These are phyloP conservation scores for Sicyos baderoa DNA, from an alignment of 306 rosid genomes.

Conservation along the genomic window DNA sequence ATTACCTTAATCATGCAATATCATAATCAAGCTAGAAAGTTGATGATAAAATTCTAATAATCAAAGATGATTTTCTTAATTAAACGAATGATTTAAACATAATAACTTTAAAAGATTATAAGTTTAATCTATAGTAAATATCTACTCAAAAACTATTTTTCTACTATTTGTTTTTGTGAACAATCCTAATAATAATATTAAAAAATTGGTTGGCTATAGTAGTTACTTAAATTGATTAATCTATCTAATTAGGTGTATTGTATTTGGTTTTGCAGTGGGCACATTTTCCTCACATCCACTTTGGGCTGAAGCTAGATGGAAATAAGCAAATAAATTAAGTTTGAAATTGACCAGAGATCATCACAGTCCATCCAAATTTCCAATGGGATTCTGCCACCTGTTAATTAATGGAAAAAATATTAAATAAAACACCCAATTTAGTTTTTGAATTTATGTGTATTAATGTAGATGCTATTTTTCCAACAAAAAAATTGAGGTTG, in stretches of 20 bases:
- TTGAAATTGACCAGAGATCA: conserved; percentile 19
- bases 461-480: too few relatives aligned
- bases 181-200: neutral
- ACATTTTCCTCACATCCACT: conserved; percentile 95
- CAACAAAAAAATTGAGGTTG: too few relatives aligned
- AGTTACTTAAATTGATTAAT: neutral
- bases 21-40: neutral
- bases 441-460: conserved; percentile 2
- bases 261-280: conserved; percentile 68
- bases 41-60: neutral
- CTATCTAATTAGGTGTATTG: neutral
- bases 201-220: neutral
- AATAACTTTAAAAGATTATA: too few relatives aligned
- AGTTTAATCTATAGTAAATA: too few relatives aligned
- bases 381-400: conserved; percentile 12
- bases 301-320: conserved; percentile 81
- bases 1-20: neutral
- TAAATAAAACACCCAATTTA: conserved; percentile 7
- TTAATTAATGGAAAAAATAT: conserved; percentile 15
- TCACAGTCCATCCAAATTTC: neutral
- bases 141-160: too few relatives aligned
- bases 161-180: too few relatives aligned
- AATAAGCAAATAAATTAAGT: conserved; percentile 51
- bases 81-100: too few relatives aligned
- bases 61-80: neutral